These are phyloP conservation scores for Ophiostoma ulmi DNA, from an alignment of 2,329 filamentous ascomycete species.

Conservation along the genomic window DNA sequence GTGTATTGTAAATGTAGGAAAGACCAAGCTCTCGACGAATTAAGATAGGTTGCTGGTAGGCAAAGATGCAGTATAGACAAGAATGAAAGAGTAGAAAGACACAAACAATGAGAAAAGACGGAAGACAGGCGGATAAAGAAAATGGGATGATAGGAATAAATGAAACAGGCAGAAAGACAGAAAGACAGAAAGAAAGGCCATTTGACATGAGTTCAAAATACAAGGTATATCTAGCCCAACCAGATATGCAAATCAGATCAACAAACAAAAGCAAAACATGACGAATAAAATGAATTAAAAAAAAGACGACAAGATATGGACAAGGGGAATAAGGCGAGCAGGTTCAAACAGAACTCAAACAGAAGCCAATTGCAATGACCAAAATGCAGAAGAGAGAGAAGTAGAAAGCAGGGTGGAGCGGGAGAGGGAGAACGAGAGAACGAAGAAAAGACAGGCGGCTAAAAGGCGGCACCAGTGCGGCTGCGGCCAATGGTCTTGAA, in stretches of 20 bases:
- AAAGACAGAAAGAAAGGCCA: background rate
- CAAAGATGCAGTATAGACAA: background rate
- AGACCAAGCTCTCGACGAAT: conserved; percentile 7
- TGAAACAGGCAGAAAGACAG: background rate
- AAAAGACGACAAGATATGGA: background rate
- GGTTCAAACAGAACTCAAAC: background rate
- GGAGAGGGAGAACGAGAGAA: background rate
- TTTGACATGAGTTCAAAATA: background rate
- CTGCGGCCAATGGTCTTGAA: conserved; percentile 51
- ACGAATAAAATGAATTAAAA: background rate
- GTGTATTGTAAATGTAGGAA: conserved; percentile 6
- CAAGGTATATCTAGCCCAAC: background rate
- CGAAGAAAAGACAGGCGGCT: background rate
- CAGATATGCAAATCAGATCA: conserved; percentile 13
- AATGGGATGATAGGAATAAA: background rate
- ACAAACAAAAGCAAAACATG: background rate
- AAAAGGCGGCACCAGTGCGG: conserved; percentile 37
- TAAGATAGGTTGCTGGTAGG: background rate
- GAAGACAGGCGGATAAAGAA: background rate
- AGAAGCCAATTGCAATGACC: background rate
- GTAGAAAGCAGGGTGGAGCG: background rate
- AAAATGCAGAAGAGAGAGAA: background rate
- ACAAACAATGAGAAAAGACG: background rate
- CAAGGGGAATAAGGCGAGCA: conserved; percentile 8
- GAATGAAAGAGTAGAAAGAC: background rate